Evolutionary conservation across 306 rosid species (phyloP).

Genomic region (Vigna trinervia): DNA sequence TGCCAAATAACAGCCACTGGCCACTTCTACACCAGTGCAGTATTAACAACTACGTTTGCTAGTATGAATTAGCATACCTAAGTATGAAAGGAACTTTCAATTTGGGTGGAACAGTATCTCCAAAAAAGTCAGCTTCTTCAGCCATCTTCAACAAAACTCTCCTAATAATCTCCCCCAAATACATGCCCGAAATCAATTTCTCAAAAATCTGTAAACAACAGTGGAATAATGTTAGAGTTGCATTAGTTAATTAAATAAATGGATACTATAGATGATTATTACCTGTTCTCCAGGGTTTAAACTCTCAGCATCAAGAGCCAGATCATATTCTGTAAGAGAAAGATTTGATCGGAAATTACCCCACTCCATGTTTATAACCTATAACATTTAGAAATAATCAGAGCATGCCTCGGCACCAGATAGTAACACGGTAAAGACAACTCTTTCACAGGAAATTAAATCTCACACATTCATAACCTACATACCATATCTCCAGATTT

Average conservation of each 20-base stretch:
- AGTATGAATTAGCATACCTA: conserved; percentile 52
- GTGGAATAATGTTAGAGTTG: conserved; percentile 42
- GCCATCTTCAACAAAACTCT: conserved; percentile 80
- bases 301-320: conserved; percentile 76
- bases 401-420: conserved; percentile 21
- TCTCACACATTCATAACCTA: conserved; percentile 23
- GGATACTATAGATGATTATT: conserved; percentile 8
- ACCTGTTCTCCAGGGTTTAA: conserved; percentile 98
- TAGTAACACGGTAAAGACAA: conserved; percentile 17
- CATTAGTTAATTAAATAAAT: conserved; percentile 1
- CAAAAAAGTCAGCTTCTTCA: conserved; percentile 84
- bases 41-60: neutral
- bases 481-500: conserved; percentile 94
- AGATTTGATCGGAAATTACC: conserved; percentile 92
- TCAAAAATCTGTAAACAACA: conserved; percentile 74
- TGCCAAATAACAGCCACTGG: neutral
- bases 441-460: neutral
- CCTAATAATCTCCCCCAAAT: conserved; percentile 82
- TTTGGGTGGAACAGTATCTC: conserved; percentile 79
- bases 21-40: neutral
- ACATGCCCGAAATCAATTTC: conserved; percentile 93
- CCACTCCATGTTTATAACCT: conserved; percentile 99
- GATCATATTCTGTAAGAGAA: conserved; percentile 86
- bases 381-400: conserved; percentile 34
- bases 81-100: conserved; percentile 74